Conservation (phyloP, 306 rosid species). For the Vigna radiata region DNA sequence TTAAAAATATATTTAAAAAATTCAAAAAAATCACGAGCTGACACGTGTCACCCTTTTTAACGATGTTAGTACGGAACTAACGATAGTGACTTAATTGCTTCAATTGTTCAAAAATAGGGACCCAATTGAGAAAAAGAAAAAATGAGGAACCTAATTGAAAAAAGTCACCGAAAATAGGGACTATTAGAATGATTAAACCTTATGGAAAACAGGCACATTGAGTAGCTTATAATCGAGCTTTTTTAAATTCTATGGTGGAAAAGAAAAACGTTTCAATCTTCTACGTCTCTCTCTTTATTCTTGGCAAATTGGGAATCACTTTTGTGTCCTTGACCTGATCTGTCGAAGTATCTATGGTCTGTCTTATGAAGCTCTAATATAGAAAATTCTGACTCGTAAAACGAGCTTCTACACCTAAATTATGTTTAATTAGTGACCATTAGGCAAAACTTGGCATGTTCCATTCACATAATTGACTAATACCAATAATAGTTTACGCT, state of each 20-base stretch:
- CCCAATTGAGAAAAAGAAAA: too few species aligned
- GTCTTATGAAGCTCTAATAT: constrained; percentile 37
- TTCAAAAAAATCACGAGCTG: too few species aligned
- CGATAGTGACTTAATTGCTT: too few species aligned
- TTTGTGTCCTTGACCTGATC: constrained; percentile 31
- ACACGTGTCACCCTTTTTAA: too few species aligned
- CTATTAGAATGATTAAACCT: too few species aligned
- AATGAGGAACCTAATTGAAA: too few species aligned
- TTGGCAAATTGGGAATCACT: constrained; percentile 1
- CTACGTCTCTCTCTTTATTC: neutral
- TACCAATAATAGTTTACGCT: constrained; percentile 15
- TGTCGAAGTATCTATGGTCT: neutral
- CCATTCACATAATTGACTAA: constrained; percentile 41
- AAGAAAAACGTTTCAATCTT: neutral
- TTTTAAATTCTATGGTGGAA: neutral
- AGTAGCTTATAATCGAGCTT: constrained; percentile 4
- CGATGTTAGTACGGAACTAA: too few species aligned
- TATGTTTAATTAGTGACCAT: constrained; percentile 36
- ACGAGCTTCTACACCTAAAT: constrained; percentile 52
- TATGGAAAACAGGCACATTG: neutral
- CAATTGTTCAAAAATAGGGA: too few species aligned
- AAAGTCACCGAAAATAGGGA: too few species aligned
- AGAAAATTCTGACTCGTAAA: constrained; percentile 35
- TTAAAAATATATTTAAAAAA: too few species aligned
- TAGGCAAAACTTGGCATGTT: constrained; percentile 42